Conservation (phyloP, 306 rosid genomes). For the apple (Malus domestica) region DNA sequence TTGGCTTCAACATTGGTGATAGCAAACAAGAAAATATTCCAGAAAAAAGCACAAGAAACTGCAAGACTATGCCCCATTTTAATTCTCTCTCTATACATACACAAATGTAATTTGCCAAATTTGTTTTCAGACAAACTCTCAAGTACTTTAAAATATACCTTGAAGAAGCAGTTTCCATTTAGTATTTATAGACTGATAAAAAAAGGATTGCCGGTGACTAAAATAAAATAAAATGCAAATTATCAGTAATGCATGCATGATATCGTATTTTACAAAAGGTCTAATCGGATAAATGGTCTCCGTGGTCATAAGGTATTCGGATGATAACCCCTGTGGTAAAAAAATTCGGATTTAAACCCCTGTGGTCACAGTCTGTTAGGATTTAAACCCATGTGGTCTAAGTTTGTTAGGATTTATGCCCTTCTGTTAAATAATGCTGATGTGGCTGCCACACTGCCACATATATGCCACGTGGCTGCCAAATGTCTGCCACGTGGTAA, state of each 20-base stretch:
- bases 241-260: not conserved
- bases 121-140: not conserved
- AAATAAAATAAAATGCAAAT: conserved; percentile 5
- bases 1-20: conserved; percentile 22
- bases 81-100: not conserved
- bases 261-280: not conserved
- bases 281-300: no score
- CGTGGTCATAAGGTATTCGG: no score
- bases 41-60: conserved; percentile 23
- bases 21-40: conserved; percentile 16
- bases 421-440: no score
- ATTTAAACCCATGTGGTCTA: no score
- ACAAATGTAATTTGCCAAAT: not conserved
- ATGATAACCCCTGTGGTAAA: no score
- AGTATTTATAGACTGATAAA: not conserved
- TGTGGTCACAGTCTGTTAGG: no score
- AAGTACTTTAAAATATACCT: not conserved
- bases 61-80: not conserved
- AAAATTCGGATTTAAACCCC: no score
- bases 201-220: conserved; percentile 50
- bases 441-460: no score
- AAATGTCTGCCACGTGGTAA: no score
- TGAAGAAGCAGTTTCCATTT: not conserved
- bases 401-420: no score
- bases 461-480: no score